Evolutionary conservation across 305 asterid genomes (phyloP), one percentile per base, ranked within the genome.

Genomic region (Coffea humblotiana): DNA sequence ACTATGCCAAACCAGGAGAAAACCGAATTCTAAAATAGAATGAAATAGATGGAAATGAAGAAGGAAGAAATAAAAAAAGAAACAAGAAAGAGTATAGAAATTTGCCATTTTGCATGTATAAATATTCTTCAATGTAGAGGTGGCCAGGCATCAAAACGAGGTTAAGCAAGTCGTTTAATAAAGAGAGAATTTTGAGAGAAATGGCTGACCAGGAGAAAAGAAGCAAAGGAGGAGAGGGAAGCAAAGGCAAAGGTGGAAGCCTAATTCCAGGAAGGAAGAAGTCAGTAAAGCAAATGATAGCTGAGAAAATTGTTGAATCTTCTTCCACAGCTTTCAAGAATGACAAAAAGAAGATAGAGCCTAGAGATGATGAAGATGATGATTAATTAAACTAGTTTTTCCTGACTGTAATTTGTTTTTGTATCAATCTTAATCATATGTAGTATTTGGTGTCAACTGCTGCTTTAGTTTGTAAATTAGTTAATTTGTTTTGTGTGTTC

Each of bases 261-360:
- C n/a, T 64, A 16, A 25, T 47, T 76, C 79, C 79, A 1, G 63
- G 63, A 9, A 64, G 45, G 19, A 45, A 76, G 63, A 76, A 64
- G 52, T 19, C 79, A 6, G 79, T 76, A 40, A 76, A 76, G 37
- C 61, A 64, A 45, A 63, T 63, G 72, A 61, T 61, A 48, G 79
- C 60, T 14, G 25, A 76, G 43, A 76, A 76, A 45, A 6, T 47
- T 25, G 79, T 10, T 8, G 72, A 76, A 69, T 43, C 51, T 21
- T 8, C 73, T n/a, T 37, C 51, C 18, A 69, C 37, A 47, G n/a
- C 25, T 40, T 35, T 69, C 23, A 69, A 69, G 15, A n/a, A 64
- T 64, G 69, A 64, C 18, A 73, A 73, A 32, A 73, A 73, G 66
- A 73, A 73, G 65, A 73, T 73, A 58, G 27, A 73, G 8, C 77